Base-by-base conservation (phyloP, 2,329 filamentous ascomycete species). In the Botrytis medusae region DNA sequence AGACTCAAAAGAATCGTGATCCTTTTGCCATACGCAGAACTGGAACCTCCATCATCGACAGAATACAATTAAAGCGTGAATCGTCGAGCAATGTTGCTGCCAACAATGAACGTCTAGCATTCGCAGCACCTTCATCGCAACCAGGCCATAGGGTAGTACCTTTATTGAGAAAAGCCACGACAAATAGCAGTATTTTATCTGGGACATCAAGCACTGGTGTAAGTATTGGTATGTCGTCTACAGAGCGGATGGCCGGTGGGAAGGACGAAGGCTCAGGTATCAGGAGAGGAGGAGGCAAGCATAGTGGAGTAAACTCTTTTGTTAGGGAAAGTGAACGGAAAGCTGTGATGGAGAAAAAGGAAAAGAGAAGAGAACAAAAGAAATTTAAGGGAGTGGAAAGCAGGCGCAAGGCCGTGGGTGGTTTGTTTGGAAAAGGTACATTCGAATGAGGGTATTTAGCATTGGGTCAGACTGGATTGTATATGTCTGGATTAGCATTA, bases 81-180 rank as follows among this genome's bases (percentile, higher is more conserved):
- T 86, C 85, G 0, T 84, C 83, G 22, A 81, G 77, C 59, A 80
- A 82, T 4, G 75, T 80, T 44, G 79, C 79, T 54, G 65, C 62
- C 29, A 78, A 79, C 32, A 80, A 77, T 29, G 77, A 82, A 4
- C 86, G 85, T 34, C 84, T 91, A 73, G 91, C 90, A 4, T 93
- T 93, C 80, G 77, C 79, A n/a, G 82, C 84, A 3, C 80, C 82
- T 9, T 78, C 82, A 4, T 77, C 81, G 73, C 75, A 80, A 18
- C 78, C 80, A 5, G 83, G 84, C 0, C 93, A 93, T 86, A 90
- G 89, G 77, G 88, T 93, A 1, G 93, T 93, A 0, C 86, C 88
- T 0, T 85, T 96, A 32, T 86, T 96, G 29, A 88, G 93, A 40
- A 88, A 92, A 44, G 92, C 92, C 7, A 95, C 93, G 0, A 91